Conservation (phyloP, 495 filamentous ascomycete genomes). For the Daldinia concentrica region DNA sequence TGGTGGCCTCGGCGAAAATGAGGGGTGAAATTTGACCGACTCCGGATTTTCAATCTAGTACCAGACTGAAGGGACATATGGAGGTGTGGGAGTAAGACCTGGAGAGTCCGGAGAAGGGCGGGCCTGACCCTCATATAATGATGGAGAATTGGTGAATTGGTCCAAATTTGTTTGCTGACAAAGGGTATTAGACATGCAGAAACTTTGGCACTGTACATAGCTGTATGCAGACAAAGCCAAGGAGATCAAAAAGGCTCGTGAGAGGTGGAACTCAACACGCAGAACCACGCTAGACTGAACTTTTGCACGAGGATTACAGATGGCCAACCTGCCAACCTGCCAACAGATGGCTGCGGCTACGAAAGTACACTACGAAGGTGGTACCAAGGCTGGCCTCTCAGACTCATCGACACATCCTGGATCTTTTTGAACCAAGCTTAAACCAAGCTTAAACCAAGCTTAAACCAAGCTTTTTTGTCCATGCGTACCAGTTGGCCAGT, state of each 20-base stretch:
- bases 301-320: slow-evolving; percentile 3
- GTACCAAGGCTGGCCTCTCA: slow-evolving; percentile 16
- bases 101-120: slow-evolving; percentile 40
- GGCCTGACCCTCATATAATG: slow-evolving; percentile 39
- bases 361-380: not conserved
- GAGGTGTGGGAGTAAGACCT: slow-evolving; percentile 33
- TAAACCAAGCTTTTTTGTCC: slow-evolving; percentile 3
- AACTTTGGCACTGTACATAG: not conserved
- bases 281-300: slow-evolving; percentile 4
- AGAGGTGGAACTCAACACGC: slow-evolving; percentile 18
- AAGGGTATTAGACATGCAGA: not conserved
- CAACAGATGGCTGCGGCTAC: slow-evolving; percentile 18
- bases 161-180: slow-evolving; percentile 24
- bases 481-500: slow-evolving; percentile 32
- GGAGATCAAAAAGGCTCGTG: slow-evolving; percentile 15
- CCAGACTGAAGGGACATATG: slow-evolving; percentile 31
- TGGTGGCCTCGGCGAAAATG: slow-evolving; percentile 18
- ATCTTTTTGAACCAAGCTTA: slow-evolving; percentile 38
- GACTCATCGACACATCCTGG: slow-evolving; percentile 33
- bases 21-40: slow-evolving; percentile 25
- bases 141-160: slow-evolving; percentile 16
- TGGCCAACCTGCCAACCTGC: no score
- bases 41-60: slow-evolving; percentile 39
- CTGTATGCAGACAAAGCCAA: slow-evolving; percentile 3
- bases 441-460: slow-evolving; percentile 34